Percentiles rank a stretch among this genome's conserved stretches.
Evolutionary conservation across 129 eudicot species (phyloP).

Genomic region (Artemisia argyi): DNA sequence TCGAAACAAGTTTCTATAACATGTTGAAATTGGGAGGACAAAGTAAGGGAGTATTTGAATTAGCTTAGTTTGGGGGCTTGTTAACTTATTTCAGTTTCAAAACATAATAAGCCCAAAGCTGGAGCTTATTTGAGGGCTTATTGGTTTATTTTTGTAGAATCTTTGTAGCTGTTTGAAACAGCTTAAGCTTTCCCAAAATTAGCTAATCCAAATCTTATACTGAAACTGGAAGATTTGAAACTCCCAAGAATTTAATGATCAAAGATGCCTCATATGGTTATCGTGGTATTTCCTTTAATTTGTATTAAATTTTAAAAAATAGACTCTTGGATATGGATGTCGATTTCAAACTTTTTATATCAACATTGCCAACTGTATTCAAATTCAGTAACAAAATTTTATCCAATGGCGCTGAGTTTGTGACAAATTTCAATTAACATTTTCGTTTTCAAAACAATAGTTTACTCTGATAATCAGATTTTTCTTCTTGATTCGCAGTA

Average conservation of each 20-base stretch:
- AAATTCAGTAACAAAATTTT: background rate
- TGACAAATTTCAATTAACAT: background rate
- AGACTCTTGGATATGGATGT: background rate
- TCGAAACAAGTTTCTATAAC: background rate
- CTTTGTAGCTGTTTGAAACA: too few species aligned
- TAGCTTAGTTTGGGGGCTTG: too few species aligned
- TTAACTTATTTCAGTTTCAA: too few species aligned
- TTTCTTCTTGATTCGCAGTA: background rate
- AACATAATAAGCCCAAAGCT: too few species aligned
- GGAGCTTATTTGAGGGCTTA: too few species aligned
- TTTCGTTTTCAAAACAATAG: background rate
- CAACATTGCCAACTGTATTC: background rate
- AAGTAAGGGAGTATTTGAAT: background rate
- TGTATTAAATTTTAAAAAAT: background rate
- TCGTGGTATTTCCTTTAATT: background rate
- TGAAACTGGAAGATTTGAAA: too few species aligned
- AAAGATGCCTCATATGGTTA: conserved; percentile 6
- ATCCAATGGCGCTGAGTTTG: background rate
- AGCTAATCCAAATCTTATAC: too few species aligned
- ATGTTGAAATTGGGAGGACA: background rate
- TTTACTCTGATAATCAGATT: background rate
- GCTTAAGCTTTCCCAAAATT: too few species aligned
- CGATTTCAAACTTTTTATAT: background rate
- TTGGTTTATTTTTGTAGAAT: too few species aligned
- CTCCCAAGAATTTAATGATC: background rate